These are phyloP conservation scores for Wallacemonas rigidus DNA, from an alignment of 208 protist genomes.

Conservation along the genomic window DNA sequence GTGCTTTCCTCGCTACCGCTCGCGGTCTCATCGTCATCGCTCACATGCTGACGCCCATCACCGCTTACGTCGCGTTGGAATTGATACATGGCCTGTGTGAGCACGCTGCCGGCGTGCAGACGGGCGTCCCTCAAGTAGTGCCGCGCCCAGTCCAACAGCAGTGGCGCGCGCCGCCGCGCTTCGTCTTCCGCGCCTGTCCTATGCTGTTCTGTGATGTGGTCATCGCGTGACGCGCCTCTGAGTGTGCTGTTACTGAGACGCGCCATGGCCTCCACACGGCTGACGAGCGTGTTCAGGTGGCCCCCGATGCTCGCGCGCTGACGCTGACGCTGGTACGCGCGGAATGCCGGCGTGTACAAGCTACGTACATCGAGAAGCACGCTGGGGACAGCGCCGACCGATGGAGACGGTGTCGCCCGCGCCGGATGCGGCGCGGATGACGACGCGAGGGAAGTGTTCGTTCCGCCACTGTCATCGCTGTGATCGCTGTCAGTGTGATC, in stretches of 20 bases:
- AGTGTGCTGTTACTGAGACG: neutral
- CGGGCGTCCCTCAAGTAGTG: neutral
- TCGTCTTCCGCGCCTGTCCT: no score
- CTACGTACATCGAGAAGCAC: slow-evolving; percentile 3
- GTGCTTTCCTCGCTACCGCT: neutral
- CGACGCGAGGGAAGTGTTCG: no score
- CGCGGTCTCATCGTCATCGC: no score
- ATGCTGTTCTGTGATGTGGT: no score
- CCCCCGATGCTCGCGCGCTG: neutral
- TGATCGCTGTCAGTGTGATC: neutral
- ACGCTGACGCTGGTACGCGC: slow-evolving; percentile 3
- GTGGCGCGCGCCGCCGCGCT: neutral
- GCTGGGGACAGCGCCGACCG: neutral
- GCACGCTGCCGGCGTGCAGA: neutral
- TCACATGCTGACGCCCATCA: no score
- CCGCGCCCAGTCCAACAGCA: neutral
- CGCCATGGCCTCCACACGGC: slow-evolving; percentile 7
- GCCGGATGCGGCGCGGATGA: no score
- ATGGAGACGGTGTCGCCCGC: neutral
- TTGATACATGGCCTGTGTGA: no score
- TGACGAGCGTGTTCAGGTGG: slow-evolving; percentile 9
- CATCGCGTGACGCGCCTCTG: neutral
- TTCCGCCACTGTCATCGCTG: neutral
- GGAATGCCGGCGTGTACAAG: slow-evolving; percentile 10
- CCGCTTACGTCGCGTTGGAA: no score